Conservation (phyloP, 192 early-diverging fungal genomes). For the Umbelopsis ramanniana region DNA sequence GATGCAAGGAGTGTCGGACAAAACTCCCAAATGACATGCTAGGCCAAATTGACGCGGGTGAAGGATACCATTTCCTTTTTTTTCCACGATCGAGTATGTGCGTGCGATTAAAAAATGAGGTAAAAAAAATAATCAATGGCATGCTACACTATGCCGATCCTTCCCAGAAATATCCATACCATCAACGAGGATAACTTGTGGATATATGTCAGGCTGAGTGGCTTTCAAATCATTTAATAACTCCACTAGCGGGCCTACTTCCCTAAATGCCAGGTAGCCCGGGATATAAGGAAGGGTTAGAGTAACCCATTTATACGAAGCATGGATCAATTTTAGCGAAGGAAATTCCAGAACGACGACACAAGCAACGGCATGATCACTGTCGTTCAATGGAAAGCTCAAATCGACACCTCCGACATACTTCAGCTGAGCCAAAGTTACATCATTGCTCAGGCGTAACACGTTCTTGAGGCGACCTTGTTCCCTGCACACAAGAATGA, state of each 20-base stretch:
- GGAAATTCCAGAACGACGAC: slow-evolving; percentile 76
- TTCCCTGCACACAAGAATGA: background rate
- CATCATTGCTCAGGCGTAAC: background rate
- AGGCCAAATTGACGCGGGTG: slow-evolving; percentile 90
- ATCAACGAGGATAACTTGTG: slow-evolving; percentile 85
- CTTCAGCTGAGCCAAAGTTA: slow-evolving; percentile 40
- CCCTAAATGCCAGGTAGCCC: slow-evolving; percentile 92
- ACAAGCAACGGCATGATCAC: slow-evolving; percentile 70
- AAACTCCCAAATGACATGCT: slow-evolving; percentile 82
- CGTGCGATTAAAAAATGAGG: background rate
- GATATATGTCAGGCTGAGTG: slow-evolving; percentile 57
- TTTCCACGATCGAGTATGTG: background rate
- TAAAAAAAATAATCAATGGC: background rate
- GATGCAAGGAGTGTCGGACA: slow-evolving; percentile 74
- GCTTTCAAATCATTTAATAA: slow-evolving; percentile 60
- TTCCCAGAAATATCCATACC: slow-evolving; percentile 4
- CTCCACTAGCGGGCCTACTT: slow-evolving; percentile 63
- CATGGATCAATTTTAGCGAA: slow-evolving; percentile 63
- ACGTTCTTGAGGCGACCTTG: background rate
- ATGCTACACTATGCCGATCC: background rate
- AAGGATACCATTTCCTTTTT: slow-evolving; percentile 78
- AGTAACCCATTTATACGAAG: slow-evolving; percentile 55
- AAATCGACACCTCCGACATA: slow-evolving; percentile 79
- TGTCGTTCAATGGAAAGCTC: slow-evolving; percentile 63
- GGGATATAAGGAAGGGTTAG: slow-evolving; percentile 83